A percentile compares a stretch with the other conserved stretches of the same genome.
phyloP scores from a whole-genome alignment of 2,329 filamentous ascomycete genomes.

The Alternaria hordeiaustralica region DNA sequence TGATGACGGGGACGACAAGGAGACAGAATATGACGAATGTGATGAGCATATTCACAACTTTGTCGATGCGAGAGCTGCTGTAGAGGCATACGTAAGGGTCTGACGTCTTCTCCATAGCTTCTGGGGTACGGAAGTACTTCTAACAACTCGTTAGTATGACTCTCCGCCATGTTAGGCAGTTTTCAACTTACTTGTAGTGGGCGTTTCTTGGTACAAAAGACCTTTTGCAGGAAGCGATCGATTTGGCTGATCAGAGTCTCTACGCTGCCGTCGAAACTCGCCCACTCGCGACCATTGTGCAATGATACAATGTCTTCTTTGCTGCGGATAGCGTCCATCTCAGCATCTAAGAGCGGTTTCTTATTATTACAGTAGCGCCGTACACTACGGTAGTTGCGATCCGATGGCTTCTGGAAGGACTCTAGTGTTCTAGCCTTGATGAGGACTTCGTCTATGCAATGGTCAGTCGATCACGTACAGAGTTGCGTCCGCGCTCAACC shows the following conservation, averaged over 20 bases:
- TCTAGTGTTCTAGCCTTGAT: conserved; percentile 48
- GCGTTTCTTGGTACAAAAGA: conserved; percentile 27
- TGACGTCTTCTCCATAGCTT: too few relatives aligned
- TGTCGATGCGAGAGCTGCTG: conserved; percentile 47
- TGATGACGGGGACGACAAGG: conserved; percentile 50
- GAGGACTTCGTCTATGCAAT: conserved; percentile 48
- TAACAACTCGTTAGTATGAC: too few relatives aligned
- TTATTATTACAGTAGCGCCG: conserved; percentile 45
- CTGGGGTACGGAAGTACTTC: conserved; percentile 49
- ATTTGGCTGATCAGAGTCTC: conserved; percentile 41
- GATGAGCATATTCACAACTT: conserved; percentile 51
- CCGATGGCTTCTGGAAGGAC: conserved; percentile 49
- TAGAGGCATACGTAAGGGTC: too few relatives aligned
- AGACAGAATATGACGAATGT: conserved; percentile 53
- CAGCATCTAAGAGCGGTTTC: conserved; percentile 46
- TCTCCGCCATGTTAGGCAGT: too few relatives aligned
- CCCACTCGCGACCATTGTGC: conserved; percentile 50
- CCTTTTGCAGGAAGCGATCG: conserved; percentile 29
- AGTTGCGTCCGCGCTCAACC: too few relatives aligned
- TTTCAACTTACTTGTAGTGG: conserved; percentile 43
- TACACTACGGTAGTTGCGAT: conserved; percentile 50
- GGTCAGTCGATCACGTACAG: too few relatives aligned
- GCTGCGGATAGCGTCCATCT: conserved; percentile 46
- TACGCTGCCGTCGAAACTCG: conserved; percentile 50
- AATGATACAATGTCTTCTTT: conserved; percentile 53